Base-by-base conservation (phyloP, 108 stramenopile genomes). In the Stephanodiscus minutulus region DNA sequence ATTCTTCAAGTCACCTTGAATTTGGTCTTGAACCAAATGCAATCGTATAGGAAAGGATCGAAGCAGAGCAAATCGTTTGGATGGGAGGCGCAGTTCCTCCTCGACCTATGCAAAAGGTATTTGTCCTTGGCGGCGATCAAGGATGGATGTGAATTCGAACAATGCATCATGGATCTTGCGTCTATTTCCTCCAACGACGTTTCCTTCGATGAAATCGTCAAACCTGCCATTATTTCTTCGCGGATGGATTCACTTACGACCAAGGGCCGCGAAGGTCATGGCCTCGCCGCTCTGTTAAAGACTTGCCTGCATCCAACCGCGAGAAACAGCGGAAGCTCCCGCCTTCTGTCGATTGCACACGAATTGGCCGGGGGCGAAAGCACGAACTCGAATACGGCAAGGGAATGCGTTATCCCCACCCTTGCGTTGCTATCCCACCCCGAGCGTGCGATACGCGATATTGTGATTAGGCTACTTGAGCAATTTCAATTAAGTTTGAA, bases 381-480 rank as follows among this genome's bases (percentile, higher is more conserved):
- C 18, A 52, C 35, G 15, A 33, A 64, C 6, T 37, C 57, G 21
- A 62, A 74, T 12, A 65, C 49, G 24, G 68, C 50, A n/a, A 44
- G 37, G 25, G 66, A 77, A 25, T 76, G 69, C 53, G 47, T 90
- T 28, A 64, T 86, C 33, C 77, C 85, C 22, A 58, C 75, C 0
- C 27, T 90, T 29, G 82, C 87, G 10, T 46, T 90, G 47, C 33
- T 82, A 28, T 68, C 74, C 5, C 82, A 83, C 53, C 61, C 62
- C 10, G 74, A 85, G 44, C 66, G 74, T 31, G 68, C 15, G 35
- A 66, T 88, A 25, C 78, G 87, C 12, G 72, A 82, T 46, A 29
- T 60, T 58, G 76, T 83, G 39, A 46, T 85, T 58, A 43, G 37
- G 35, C 53, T 87, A 41, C 61, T 91, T 29, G 76, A 82, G 55